Evolutionary conservation across 176 grass and related monocot genomes (phyloP), one percentile per base, ranked within the genome.

Genomic region (Carex myosuroides): DNA sequence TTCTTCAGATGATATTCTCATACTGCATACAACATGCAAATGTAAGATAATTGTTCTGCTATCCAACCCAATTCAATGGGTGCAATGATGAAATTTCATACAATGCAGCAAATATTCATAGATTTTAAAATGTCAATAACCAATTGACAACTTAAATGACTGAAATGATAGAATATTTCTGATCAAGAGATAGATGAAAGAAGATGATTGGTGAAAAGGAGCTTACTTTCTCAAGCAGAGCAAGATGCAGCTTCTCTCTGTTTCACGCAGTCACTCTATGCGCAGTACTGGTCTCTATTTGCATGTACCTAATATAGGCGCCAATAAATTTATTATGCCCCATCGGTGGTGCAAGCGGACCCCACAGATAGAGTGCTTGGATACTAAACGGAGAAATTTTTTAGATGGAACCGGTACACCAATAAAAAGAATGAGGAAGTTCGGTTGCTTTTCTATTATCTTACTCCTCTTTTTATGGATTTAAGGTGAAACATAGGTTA

Each of bases 301-400:
- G 79, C 21, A 3, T 82, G 60, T 53, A 82, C 16, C 37, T 24
- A 80, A 82, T 83, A 80, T 30, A 80, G 80, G 61, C 59, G 35
- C 22, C 0, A 32, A 55, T 77, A 56, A 77, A 55, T 56, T 32
- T 70, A 42, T 44, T 44, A 5, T 42, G 2, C 2, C 33, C 6
- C 6, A 39, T 7, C 1, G 24, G 50, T 32, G 48, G 72, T 32
- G 13, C 50, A 26, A 56, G 44, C 1, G 20, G 48, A 56, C 73
- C 50, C 73, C 73, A 77, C 24, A 16, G 50, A 6, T 56, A 18
- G 42, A 46, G 4, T 56, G 22, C 22, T 32, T 56, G 0, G 26
- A 1, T 13, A 30, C 17, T 52, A 54, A 77, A 73, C 0, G 3
- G 18, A 48, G 18, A 12, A 22, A 50, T 6, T 0, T 1, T 55